Base-by-base conservation (phyloP, 352 stramenopile genomes). In the Phytophthora pseudosyringae region DNA sequence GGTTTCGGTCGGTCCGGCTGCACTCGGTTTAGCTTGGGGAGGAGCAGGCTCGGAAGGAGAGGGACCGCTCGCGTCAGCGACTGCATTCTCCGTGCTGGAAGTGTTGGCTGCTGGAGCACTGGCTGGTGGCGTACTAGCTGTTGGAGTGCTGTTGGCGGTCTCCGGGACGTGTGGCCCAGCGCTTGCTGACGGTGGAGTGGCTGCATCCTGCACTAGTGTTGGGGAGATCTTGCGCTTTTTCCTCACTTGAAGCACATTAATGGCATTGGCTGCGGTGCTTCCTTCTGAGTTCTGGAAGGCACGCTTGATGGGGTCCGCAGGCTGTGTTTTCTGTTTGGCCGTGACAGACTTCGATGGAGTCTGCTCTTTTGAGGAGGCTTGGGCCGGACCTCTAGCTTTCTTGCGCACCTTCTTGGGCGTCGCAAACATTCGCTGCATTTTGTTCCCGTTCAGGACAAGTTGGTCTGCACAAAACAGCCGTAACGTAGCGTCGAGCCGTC, bases 181-280 rank as follows among this genome's bases (percentile, higher is more conserved):
- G 13, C 28, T 8, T 50, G 49, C 4, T 26, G 60, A 38, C 28
- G n/a, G 12, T 29, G 64, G 3, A 6, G 47, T 59, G 11, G 43
- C 62, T n/a, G 49, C 52, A 1, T 45, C 12, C 16, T 55, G 40
- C 47, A 89, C 73, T 8, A 80, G 64, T 41, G 72, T 75, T 16
- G 83, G 76, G 12, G 75, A 73, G 50, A 92, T 91, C 71, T 89
- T 92, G 40, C 83, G 82, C 70, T 94, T 94, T 64, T 95, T 95
- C 43, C 82, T 83, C 39, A 90, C 87, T 46, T 91, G 80, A n/a
- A 95, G 59, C 31, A 76, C 75, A 64, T 93, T 91, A 25, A 95
- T 66, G 10, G 48, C 55, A 38, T 58, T 59, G 3, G 52, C 35
- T 46, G 57, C 28, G n/a, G 44, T 50, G 10, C 32, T 48, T 60